Percentiles rank a stretch among this genome's conserved stretches.
These are phyloP conservation scores for Viola odorata DNA, from an alignment of 345 rosid genomes.

Conservation along the genomic window DNA sequence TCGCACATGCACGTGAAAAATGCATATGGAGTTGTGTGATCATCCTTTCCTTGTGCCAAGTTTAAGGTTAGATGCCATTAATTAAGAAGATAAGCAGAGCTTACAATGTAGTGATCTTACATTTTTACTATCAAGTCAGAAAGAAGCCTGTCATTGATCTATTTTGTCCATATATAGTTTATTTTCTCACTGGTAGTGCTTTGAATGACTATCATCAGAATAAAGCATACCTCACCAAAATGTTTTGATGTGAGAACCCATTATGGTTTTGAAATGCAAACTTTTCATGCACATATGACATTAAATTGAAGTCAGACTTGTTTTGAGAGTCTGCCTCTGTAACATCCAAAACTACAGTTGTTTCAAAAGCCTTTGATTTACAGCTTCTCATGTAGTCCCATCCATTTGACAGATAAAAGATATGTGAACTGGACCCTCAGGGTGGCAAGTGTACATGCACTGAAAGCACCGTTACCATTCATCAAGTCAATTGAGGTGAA, in stretches of 20 bases:
- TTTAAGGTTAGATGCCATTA: too few species aligned
- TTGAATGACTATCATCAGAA: not conserved
- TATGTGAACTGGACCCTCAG: conserved; percentile 79
- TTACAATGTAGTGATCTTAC: too few species aligned
- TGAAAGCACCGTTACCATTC: conserved; percentile 64
- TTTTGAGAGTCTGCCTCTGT: not conserved
- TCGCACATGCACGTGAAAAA: too few species aligned
- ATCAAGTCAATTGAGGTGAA: conserved; percentile 72
- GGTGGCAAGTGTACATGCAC: conserved; percentile 70
- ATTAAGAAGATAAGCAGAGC: too few species aligned
- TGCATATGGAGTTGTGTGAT: too few species aligned
- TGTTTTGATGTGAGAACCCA: not conserved
- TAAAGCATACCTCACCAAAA: not conserved
- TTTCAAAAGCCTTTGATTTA: not conserved
- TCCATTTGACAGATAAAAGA: conserved; percentile 37
- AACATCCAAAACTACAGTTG: not conserved
- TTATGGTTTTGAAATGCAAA: not conserved
- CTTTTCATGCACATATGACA: not conserved
- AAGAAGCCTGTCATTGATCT: too few species aligned
- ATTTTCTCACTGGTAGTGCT: too few species aligned
- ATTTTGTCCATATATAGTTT: too few species aligned
- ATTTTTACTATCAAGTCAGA: too few species aligned
- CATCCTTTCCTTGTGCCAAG: too few species aligned
- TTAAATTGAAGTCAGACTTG: not conserved
- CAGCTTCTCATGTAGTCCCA: conserved; percentile 18